Conservation (phyloP, 768 basidiomycete genomes). For the Suillus weaverae region DNA sequence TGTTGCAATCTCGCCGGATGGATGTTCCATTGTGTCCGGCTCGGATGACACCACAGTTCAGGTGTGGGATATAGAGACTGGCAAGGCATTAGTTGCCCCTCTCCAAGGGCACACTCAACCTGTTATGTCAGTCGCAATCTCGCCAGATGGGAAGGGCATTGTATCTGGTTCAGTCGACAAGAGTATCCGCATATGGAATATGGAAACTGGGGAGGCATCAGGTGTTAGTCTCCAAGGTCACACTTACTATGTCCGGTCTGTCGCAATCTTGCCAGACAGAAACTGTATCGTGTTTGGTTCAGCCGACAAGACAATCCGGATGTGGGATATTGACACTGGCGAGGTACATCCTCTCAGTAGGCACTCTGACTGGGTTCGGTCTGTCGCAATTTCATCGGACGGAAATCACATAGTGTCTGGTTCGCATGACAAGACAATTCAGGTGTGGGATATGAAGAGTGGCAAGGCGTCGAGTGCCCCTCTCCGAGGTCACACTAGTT, state of each 20-base stretch:
- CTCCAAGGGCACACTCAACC: neutral
- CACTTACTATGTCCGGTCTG: neutral
- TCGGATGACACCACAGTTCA: conserved; percentile 1
- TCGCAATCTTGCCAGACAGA: neutral
- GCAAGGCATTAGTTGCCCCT: neutral
- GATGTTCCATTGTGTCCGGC: neutral
- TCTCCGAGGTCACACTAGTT: neutral
- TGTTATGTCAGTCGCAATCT: neutral
- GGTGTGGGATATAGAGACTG: conserved; percentile 1
- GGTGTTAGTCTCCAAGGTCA: neutral
- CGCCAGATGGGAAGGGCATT: neutral
- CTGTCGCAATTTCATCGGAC: neutral
- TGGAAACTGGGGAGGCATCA: neutral
- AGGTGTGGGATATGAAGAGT: neutral
- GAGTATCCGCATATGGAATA: neutral
- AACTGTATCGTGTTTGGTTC: neutral
- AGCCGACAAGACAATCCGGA: neutral
- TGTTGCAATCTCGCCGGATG: conserved; percentile 8
- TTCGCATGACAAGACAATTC: neutral
- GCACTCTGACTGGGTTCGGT: neutral
- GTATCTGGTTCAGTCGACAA: neutral
- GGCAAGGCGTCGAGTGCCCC: neutral
- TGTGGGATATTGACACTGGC: neutral
- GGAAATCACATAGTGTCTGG: neutral
- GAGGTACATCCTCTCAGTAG: neutral